Percentiles rank a stretch among this genome's conserved stretches.
Conservation (phyloP, 495 filamentous ascomycete species). For the Aspergillus kassunensis region DNA sequence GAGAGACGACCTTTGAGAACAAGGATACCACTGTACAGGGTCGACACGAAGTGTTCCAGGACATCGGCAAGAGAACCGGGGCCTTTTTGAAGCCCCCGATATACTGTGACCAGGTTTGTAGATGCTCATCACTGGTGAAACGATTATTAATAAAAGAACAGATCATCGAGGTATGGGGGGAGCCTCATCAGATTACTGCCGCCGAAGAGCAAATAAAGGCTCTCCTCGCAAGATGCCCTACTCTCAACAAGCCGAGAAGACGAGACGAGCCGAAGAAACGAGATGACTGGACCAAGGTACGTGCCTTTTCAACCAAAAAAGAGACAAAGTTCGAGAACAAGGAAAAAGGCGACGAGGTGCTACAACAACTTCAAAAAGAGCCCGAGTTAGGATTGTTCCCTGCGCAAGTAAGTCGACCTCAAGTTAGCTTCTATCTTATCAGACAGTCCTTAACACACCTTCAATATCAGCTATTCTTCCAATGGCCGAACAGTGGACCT, state of each 20-base stretch:
- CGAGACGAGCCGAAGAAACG: slow-evolving; percentile 14
- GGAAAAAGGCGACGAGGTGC: slow-evolving; percentile 19
- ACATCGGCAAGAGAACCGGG: slow-evolving; percentile 21
- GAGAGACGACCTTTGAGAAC: not conserved
- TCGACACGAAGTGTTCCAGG: slow-evolving; percentile 22
- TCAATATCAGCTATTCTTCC: slow-evolving; percentile 30
- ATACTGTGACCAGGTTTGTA: slow-evolving; percentile 20
- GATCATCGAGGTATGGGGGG: slow-evolving; percentile 25
- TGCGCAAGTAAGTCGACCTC: slow-evolving; percentile 20
- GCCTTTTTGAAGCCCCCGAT: slow-evolving; percentile 23
- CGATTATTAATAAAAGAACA: slow-evolving; percentile 1
- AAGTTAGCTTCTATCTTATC: not conserved
- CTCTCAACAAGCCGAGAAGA: slow-evolving; percentile 13
- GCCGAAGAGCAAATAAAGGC: slow-evolving; percentile 23
- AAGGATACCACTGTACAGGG: not conserved
- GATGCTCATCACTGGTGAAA: not conserved
- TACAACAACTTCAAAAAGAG: slow-evolving; percentile 26
- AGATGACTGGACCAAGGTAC: slow-evolving; percentile 18
- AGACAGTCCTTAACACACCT: not conserved
- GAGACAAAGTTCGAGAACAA: slow-evolving; percentile 18
- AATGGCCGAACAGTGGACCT: slow-evolving; percentile 42
- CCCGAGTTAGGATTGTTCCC: slow-evolving; percentile 25
- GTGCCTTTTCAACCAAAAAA: slow-evolving; percentile 17
- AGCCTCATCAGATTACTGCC: slow-evolving; percentile 18
- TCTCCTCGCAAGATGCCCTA: slow-evolving; percentile 21